These are phyloP conservation scores for Phoma sp. DNA, from an alignment of 2,329 filamentous ascomycete species.

Conservation along the genomic window DNA sequence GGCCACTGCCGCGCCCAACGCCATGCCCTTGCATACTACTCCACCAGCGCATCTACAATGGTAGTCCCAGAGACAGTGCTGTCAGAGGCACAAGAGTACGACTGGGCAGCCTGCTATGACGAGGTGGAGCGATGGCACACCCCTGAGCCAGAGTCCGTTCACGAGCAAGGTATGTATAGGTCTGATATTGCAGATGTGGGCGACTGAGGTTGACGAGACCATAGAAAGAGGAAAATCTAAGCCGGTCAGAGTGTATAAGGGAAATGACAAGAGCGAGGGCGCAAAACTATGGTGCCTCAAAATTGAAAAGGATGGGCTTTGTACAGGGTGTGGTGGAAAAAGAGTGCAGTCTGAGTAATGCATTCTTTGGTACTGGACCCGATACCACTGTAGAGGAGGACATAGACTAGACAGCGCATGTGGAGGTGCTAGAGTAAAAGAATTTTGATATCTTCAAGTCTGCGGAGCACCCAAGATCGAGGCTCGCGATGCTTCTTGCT, in stretches of 20 bases:
- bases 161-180: conserved; percentile 6
- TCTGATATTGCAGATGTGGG: neutral
- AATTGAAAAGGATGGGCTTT: conserved; percentile 7
- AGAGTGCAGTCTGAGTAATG: neutral
- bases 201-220: neutral
- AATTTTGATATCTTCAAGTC: no score
- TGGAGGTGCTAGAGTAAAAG: no score
- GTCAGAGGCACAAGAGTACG: conserved; percentile 26
- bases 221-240: conserved; percentile 1
- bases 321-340: conserved; percentile 11
- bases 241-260: conserved; percentile 5
- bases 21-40: conserved; percentile 26
- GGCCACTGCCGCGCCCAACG: conserved; percentile 37
- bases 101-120: conserved; percentile 21
- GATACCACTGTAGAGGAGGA: no score
- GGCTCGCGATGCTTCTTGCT: no score
- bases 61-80: conserved; percentile 22
- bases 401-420: no score
- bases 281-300: conserved; percentile 13
- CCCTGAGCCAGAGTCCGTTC: conserved; percentile 2
- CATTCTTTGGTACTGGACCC: neutral
- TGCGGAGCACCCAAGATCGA: no score
- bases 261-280: neutral
- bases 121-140: conserved; percentile 14
- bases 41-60: conserved; percentile 24